Evolutionary conservation across 768 basidiomycete genomes (phyloP).

Genomic region (Agrocybe chaxingu): DNA sequence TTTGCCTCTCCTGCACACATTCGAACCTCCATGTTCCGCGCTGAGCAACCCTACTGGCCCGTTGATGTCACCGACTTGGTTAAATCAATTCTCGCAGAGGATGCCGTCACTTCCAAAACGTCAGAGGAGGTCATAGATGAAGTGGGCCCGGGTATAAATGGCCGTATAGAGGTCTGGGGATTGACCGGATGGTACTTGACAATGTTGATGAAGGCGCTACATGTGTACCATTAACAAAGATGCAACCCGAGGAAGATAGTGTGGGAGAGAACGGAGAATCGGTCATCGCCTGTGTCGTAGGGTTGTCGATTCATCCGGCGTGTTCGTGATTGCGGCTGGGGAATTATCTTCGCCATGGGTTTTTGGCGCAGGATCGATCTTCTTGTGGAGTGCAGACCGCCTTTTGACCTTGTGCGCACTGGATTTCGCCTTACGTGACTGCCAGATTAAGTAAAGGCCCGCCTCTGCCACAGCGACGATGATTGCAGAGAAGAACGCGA

Average conservation of each 20-base stretch:
- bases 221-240: constrained; percentile 36
- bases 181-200: constrained; percentile 82
- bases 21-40: constrained; percentile 53
- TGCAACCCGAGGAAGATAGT: neutral
- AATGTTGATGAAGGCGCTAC: constrained; percentile 54
- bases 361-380: constrained; percentile 27
- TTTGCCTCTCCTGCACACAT: constrained; percentile 47
- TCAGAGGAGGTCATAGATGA: constrained; percentile 33
- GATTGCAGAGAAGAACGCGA: constrained; percentile 56
- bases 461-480: constrained; percentile 72
- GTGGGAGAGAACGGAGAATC: neutral
- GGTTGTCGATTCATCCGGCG: constrained; percentile 9
- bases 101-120: constrained; percentile 28
- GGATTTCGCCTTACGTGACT: constrained; percentile 38
- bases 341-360: constrained; percentile 4
- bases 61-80: constrained; percentile 66
- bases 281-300: constrained; percentile 29
- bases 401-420: constrained; percentile 17
- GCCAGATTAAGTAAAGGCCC: constrained; percentile 71
- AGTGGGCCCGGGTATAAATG: constrained; percentile 38
- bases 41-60: constrained; percentile 56
- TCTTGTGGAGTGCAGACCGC: constrained; percentile 29
- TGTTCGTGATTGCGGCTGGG: constrained; percentile 6
- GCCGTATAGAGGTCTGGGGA: constrained; percentile 73
- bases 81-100: constrained; percentile 15